Evolutionary conservation across 2,329 filamentous ascomycete species (phyloP).

Genomic region (Colletotrichum scovillei): DNA sequence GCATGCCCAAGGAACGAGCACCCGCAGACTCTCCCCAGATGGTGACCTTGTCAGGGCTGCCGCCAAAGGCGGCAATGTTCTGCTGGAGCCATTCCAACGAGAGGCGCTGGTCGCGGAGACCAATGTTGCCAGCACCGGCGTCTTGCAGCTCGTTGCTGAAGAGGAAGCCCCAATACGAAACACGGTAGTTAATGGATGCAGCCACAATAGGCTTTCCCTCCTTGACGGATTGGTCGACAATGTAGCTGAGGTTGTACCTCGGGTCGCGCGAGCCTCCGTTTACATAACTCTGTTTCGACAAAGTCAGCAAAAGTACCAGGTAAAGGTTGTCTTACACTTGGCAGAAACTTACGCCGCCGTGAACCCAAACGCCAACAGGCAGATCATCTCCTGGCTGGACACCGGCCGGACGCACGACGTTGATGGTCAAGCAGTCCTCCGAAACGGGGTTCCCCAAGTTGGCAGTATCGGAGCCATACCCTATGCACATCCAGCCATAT

Average conservation of each 20-base stretch:
- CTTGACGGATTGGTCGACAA: constrained; percentile 48
- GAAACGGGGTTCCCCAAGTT: constrained; percentile 52
- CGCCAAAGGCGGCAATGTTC: constrained; percentile 74
- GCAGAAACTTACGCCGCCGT: constrained; percentile 55
- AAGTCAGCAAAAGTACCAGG: constrained; percentile 4
- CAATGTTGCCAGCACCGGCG: constrained; percentile 68
- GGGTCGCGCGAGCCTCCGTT: constrained; percentile 36
- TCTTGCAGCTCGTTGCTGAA: constrained; percentile 64
- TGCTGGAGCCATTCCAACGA: constrained; percentile 72
- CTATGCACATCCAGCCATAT: constrained; percentile 60
- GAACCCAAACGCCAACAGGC: constrained; percentile 70
- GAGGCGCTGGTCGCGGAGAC: constrained; percentile 69
- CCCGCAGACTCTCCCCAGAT: constrained; percentile 73
- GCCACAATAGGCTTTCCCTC: constrained; percentile 69
- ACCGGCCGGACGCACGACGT: constrained; percentile 59
- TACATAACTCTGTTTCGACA: constrained; percentile 45
- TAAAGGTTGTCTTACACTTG: background rate
- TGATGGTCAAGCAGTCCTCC: constrained; percentile 65
- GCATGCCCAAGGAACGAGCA: constrained; percentile 70
- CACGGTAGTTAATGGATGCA: constrained; percentile 73
- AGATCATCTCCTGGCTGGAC: constrained; percentile 56
- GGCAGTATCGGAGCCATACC: constrained; percentile 55
- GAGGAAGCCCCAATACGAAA: constrained; percentile 72
- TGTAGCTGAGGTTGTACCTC: constrained; percentile 48
- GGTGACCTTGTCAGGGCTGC: constrained; percentile 72